Evolutionary conservation across 768 basidiomycete species (phyloP).

Genomic region (Tylopilus vinaceipallidus): DNA sequence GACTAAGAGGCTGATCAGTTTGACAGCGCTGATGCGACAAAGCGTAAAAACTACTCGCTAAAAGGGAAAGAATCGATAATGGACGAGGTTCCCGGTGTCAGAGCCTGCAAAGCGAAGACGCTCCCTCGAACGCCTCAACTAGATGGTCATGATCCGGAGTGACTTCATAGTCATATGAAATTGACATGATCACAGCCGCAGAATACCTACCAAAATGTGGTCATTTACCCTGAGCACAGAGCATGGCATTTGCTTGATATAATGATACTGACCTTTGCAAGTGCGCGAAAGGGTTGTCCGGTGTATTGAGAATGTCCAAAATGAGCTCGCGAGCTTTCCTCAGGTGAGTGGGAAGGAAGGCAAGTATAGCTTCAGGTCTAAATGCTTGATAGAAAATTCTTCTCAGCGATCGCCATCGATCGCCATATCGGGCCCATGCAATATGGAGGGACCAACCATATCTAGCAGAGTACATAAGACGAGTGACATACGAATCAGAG

Average conservation of each 20-base stretch:
- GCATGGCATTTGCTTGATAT: neutral
- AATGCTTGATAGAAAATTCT: conserved; percentile 25
- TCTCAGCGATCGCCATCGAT: conserved; percentile 24
- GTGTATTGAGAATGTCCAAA: conserved; percentile 10
- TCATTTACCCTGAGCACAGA: no score
- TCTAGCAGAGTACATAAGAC: conserved; percentile 1
- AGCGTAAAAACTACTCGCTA: conserved; percentile 1
- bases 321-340: conserved; percentile 18
- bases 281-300: conserved; percentile 6
- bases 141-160: conserved; percentile 36
- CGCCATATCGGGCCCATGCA: conserved; percentile 17
- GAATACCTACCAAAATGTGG: no score
- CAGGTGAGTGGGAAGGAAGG: conserved; percentile 19
- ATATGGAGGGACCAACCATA: conserved; percentile 23
- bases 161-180: conserved; percentile 41
- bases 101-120: conserved; percentile 6
- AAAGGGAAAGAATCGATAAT: conserved; percentile 24
- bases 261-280: conserved; percentile 8
- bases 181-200: conserved; percentile 37
- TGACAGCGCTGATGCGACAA: neutral
- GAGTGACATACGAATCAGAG: neutral
- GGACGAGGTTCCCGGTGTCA: conserved; percentile 18
- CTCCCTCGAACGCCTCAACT: conserved; percentile 38
- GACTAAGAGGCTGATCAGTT: conserved; percentile 10
- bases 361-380: conserved; percentile 11